Base-by-base conservation (phyloP, 768 basidiomycete species). In the Kwoniella newhampshirensis region DNA sequence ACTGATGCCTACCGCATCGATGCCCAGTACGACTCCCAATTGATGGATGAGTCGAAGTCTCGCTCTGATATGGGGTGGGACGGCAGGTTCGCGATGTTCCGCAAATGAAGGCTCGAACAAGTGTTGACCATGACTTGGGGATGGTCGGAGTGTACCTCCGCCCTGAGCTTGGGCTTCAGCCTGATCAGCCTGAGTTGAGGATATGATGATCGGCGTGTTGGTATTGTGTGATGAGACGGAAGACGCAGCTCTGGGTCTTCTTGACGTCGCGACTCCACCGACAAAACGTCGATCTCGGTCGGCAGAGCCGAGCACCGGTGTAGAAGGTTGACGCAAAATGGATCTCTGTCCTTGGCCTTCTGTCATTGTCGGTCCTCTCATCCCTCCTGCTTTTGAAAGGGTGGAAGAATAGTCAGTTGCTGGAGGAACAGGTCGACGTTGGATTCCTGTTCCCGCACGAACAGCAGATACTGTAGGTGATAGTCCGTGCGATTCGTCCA, bases 11-110 rank as follows among this genome's bases (percentile, higher is more conserved):
- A 47, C 28, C 5, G 66, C 52, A 23, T 71, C 64, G 20, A 66
- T 50, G 17, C 64, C 66, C 18, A 71, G 47, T 30, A 67, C 56
- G 3, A 57, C 59, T 4, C 61, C 66, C 17, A 71, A 44, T 39
- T 62, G 59, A 45, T 67, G 61, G 18, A 71, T 57, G 2, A 71
- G 49, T 15, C 62, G 52, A 1, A 71, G 49, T 35, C 69, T 47
- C 3, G 60, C 21, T 17, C 64, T 60, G 12, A 71, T 67, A 62
- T 71, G 69, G 11, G 60, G 57, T 2, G 69, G 69, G 21, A 71
- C 66, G 8, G 47, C 28, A 7, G 66, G 45, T 44, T 68, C 63
- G 26, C 56, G 35, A 20, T 42, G 39, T 21, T 63, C 62, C 5
- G 51, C 39, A 40, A 59, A 59, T 3, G 51, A 58, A 13, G 60